Base-by-base conservation (phyloP, 805 yeast species). In the Suhomyces pyralidae region DNA sequence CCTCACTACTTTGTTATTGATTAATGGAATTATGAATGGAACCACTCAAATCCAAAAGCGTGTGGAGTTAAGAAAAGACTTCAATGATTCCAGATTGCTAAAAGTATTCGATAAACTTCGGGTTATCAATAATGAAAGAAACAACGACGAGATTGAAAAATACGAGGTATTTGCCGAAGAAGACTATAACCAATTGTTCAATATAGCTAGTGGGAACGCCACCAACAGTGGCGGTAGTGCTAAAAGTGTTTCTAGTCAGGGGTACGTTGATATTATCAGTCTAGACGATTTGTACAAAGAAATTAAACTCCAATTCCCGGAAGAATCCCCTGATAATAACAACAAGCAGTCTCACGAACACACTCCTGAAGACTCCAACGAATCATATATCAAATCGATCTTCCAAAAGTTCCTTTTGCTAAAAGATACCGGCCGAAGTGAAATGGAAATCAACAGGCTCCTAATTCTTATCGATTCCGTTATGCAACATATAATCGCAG, bases 91-190 rank as follows among this genome's bases (percentile, higher is more conserved):
- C 0, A 57, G 75, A 7, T 53, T 76, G 30, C 53, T 59, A n/a
- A 63, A 66, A 50, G 63, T 76, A 4, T 67, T 73, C 40, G 74
- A 73, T 46, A 73, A 71, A 54, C 53, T 76, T 15, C 64, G 59
- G 47, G 64, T 58, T 0, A 53, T 76, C 19, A 59, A 68, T 42
- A 69, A 70, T 54, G 60, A 55, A 7, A 60, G 70, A 52, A 62
- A 73, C 48, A 63, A 67, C 45, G 70, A 68, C 26, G 76, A 71
- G 48, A 71, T 74, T 22, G 74, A 72, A 22, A 66, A 65, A 45
- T 76, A 71, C 53, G 76, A 74, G 53, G 62, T 56, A 2, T 67
- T 56, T 50, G 78, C 76, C 1, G 77, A 71, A 51, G 77, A 72
- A 24, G 80, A 75, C 52, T 71, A 65, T 50, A 60, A 61, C 20